Evolutionary conservation across 2,329 filamentous ascomycete genomes (phyloP), one percentile per base, ranked within the genome.

Genomic region (Ophiosphaerella korrae): DNA sequence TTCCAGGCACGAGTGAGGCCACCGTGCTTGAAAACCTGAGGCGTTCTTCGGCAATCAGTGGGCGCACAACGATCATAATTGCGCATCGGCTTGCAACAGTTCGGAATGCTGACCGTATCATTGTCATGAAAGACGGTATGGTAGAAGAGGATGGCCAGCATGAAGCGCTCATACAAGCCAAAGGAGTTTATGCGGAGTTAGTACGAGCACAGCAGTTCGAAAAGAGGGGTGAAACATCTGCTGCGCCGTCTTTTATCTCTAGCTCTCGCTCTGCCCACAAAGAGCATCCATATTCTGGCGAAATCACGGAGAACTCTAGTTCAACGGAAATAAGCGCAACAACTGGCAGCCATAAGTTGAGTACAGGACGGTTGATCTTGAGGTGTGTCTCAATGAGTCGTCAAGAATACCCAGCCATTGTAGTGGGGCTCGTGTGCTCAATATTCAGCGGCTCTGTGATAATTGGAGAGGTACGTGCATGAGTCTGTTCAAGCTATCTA

Each of bases 381-480:
- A 64, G 67, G 31, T 70, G 58, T 39, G 35, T 70, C 13, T 40
- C 52, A 1, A 24, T 68, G 43, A 76, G 70, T 38, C 72, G 68
- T 21, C 64, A 74, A 7, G 74, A 80, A 43, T 52, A 64, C 2
- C 61, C 68, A 7, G 71, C 78, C 37, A 73, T 79, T 18, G 46
- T 59, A 3, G 37, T 78, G 5, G 79, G 78, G 5, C 62, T 81
- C 3, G 36, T 73, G 35, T 74, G 75, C 6, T 80, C 79, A 0
- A 68, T 79, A 12, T 55, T 78, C 31, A 80, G 77, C 14, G 80
- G 77, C 18, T 75, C 71, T 3, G 72, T 82, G 31, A 77, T 87
- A 34, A 80, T 88, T 23, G 85, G 85, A 13, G 80, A 86, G 54
- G 83, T 50, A 45, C 32, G 51, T 29, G 7, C 26, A 29, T 8